Evolutionary conservation across 2,329 filamentous ascomycete genomes (phyloP).

Genomic region (Talaromyces albobiverticillius): DNA sequence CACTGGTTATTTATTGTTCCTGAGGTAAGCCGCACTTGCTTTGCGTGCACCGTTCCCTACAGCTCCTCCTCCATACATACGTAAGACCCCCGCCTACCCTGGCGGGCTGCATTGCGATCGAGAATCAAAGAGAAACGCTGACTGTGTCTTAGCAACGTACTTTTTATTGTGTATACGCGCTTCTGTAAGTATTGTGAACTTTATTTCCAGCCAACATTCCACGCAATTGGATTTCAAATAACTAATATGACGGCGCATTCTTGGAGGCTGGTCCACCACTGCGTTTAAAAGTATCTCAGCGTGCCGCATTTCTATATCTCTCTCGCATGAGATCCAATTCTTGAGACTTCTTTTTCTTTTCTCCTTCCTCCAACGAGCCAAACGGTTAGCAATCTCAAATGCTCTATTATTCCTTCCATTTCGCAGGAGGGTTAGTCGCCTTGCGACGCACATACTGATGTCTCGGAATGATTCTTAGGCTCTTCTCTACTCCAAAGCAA

Average conservation of each 20-base stretch:
- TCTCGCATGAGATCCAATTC: neutral
- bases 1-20: no score
- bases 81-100: no score
- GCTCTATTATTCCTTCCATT: neutral
- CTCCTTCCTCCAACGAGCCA: neutral
- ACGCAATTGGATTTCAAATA: conserved; percentile 4
- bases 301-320: neutral
- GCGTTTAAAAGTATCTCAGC: neutral
- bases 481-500: conserved; percentile 22
- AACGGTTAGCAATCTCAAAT: conserved; percentile 1
- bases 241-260: conserved; percentile 13
- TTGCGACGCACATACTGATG: conserved; percentile 12
- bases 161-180: neutral
- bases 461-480: neutral
- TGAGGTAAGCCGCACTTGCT: no score
- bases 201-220: no score
- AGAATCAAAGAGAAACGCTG: neutral
- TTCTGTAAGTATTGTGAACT: conserved; percentile 10
- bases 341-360: neutral
- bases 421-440: conserved; percentile 4
- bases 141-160: neutral
- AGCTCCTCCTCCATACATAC: no score
- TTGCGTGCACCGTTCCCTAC: no score
- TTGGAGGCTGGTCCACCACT: conserved; percentile 7
- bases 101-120: no score